Evolutionary conservation across 208 protist species (phyloP).

Genomic region (Plasmodiophora brassicae): DNA sequence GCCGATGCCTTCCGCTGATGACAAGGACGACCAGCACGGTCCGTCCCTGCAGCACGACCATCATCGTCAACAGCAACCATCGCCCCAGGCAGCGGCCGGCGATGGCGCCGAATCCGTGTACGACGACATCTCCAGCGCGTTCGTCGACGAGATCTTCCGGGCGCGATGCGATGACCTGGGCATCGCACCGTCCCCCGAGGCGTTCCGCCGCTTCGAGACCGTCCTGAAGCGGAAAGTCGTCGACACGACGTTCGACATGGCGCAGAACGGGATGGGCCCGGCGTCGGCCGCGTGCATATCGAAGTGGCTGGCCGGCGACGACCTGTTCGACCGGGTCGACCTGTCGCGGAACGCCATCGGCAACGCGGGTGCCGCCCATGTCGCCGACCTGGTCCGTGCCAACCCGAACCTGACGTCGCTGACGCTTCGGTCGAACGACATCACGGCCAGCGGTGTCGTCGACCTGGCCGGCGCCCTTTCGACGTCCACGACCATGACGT

Average conservation of each 20-base stretch:
- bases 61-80: too few species aligned
- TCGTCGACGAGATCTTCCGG: background rate
- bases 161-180: background rate
- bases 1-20: too few species aligned
- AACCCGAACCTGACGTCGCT: background rate
- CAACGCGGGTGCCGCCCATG: background rate
- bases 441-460: background rate
- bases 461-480: background rate
- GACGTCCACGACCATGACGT: background rate
- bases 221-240: background rate
- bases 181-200: background rate
- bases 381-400: background rate
- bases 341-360: constrained; percentile 17
- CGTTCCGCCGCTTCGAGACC: background rate
- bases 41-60: too few species aligned
- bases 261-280: background rate
- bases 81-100: too few species aligned
- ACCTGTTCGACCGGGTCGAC: background rate
- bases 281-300: background rate
- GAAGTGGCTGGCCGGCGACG: background rate
- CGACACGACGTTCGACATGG: background rate
- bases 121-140: background rate
- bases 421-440: background rate
- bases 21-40: too few species aligned
- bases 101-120: background rate